Conservation (phyloP, 257 asterid species). For the Plantago elongata region DNA sequence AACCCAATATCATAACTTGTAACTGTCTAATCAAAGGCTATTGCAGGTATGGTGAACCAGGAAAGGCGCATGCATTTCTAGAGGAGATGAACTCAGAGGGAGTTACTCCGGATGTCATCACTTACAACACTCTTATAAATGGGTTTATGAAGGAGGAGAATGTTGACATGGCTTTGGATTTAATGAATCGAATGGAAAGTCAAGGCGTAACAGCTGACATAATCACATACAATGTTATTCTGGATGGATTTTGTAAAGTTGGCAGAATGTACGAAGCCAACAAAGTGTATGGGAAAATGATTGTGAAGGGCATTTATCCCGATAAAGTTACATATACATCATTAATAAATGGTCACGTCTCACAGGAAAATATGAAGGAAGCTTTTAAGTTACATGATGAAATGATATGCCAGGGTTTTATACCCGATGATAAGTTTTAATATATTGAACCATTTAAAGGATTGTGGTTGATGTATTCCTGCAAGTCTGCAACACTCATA, state of each 20-base stretch:
- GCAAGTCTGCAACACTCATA: no score
- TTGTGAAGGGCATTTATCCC: conserved; percentile 39
- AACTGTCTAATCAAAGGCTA: conserved; percentile 66
- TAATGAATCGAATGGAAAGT: conserved; percentile 52
- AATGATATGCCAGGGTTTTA: conserved; percentile 66
- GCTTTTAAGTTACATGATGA: conserved; percentile 67
- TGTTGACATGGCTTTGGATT: conserved; percentile 40
- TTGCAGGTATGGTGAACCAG: conserved; percentile 48
- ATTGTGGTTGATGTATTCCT: conserved; percentile 2
- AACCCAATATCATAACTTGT: conserved; percentile 55
- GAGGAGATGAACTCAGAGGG: conserved; percentile 44
- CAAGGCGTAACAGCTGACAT: conserved; percentile 44
- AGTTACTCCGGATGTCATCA: conserved; percentile 43
- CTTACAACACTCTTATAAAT: conserved; percentile 62
- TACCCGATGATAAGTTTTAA: conserved; percentile 73
- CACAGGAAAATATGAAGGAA: conserved; percentile 55
- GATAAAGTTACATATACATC: conserved; percentile 51
- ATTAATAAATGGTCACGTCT: conserved; percentile 55
- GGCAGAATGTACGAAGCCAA: conserved; percentile 68
- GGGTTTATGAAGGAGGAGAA: conserved; percentile 65
- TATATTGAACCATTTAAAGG: conserved; percentile 2
- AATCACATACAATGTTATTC: conserved; percentile 50
- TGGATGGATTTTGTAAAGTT: conserved; percentile 49
- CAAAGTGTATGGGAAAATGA: conserved; percentile 42
- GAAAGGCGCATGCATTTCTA: conserved; percentile 49